Percentiles rank a stretch among this genome's conserved stretches.
Evolutionary conservation across 345 rosid species (phyloP).

Genomic region (Aurinia saxatilis): DNA sequence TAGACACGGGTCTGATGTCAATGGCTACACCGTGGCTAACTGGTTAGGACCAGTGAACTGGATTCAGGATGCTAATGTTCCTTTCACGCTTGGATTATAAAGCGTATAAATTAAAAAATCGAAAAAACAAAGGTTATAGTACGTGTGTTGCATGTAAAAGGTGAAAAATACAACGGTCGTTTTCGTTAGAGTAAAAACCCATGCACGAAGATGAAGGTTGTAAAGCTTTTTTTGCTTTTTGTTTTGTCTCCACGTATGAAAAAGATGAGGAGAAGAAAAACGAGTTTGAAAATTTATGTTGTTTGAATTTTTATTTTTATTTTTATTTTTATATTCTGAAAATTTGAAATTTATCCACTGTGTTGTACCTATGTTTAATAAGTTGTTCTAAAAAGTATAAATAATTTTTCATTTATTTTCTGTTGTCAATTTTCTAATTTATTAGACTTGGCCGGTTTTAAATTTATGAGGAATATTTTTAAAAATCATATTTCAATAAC

Average conservation of each 20-base stretch:
- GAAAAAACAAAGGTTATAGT: background rate
- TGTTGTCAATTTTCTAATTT: background rate
- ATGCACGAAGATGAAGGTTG: constrained; percentile 21
- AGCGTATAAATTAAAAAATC: background rate
- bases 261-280: background rate
- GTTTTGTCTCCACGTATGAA: constrained; percentile 11
- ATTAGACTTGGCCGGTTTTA: too few species aligned
- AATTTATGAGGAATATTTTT: too few species aligned
- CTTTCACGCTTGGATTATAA: constrained; percentile 37
- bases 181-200: background rate
- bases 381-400: background rate
- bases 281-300: background rate
- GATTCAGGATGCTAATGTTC: constrained; percentile 37
- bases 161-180: constrained; percentile 12
- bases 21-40: constrained; percentile 31
- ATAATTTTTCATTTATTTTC: background rate
- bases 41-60: constrained; percentile 40
- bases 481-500: too few species aligned
- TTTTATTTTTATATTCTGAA: background rate
- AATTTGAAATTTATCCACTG: background rate
- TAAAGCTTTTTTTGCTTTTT: constrained; percentile 7
- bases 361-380: constrained; percentile 17
- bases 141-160: constrained; percentile 18
- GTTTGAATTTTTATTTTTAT: background rate
- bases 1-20: constrained; percentile 30